phyloP scores from a whole-genome alignment of 1,284 basidiomycete genomes.

The Wallemia ichthyophaga region DNA sequence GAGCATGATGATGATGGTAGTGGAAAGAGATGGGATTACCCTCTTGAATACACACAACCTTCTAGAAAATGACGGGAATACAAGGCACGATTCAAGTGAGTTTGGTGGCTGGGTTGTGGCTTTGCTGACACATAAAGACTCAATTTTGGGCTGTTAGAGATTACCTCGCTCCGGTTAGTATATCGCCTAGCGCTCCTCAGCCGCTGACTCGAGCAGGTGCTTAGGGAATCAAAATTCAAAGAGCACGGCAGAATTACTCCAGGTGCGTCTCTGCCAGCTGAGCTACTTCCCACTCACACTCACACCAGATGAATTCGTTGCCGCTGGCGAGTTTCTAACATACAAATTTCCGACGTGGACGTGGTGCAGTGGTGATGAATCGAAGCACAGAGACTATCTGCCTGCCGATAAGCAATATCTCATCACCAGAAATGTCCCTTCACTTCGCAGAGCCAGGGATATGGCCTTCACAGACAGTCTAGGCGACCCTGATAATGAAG shows the following conservation, averaged over 20 bases:
- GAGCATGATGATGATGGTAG: background rate
- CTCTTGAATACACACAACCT: background rate
- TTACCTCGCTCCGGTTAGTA: constrained; percentile 60
- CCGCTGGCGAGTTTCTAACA: constrained; percentile 68
- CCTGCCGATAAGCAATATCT: constrained; percentile 89
- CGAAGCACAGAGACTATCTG: constrained; percentile 63
- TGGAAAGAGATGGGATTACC: background rate
- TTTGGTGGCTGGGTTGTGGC: too few relatives aligned
- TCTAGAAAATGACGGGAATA: background rate
- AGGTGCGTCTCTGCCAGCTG: constrained; percentile 21
- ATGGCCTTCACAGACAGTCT: constrained; percentile 55
- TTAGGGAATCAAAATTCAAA: constrained; percentile 95
- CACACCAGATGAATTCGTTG: constrained; percentile 63
- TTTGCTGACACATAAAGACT: constrained; percentile 20
- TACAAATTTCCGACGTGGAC: constrained; percentile 92
- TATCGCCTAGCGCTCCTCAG: constrained; percentile 5
- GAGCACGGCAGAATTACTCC: constrained; percentile 90
- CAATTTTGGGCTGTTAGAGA: constrained; percentile 89
- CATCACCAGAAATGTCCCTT: constrained; percentile 70
- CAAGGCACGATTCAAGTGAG: background rate
- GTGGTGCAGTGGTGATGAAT: constrained; percentile 59
- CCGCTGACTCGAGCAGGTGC: constrained; percentile 26
- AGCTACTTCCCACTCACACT: background rate
- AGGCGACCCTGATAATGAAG: constrained; percentile 75
- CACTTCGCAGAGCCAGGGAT: constrained; percentile 61